Evolutionary conservation across 2,329 filamentous ascomycete species (phyloP).

Genomic region (Aureobasidium pullulans): DNA sequence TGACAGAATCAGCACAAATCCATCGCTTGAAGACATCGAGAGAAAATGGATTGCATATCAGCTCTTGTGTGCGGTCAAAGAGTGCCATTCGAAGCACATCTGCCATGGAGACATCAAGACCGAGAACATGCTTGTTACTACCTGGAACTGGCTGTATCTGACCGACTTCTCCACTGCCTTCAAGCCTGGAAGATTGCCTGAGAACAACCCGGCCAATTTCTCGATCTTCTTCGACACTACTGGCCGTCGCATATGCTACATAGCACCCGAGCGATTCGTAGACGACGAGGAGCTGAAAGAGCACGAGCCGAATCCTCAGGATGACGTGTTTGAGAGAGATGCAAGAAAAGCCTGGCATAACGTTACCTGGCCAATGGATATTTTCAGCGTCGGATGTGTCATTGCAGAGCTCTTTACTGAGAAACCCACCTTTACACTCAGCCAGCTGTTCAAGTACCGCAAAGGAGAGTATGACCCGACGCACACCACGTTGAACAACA

Average conservation of each 20-base stretch:
- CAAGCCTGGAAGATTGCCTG: constrained; percentile 87
- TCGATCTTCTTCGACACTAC: constrained; percentile 97
- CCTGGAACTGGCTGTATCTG: constrained; percentile 98
- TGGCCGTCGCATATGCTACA: constrained; percentile 82
- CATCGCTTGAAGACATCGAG: constrained; percentile 94
- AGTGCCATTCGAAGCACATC: constrained; percentile 81
- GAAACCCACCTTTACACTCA: constrained; percentile 92
- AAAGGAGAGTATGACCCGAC: constrained; percentile 87
- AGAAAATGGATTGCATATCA: constrained; percentile 99
- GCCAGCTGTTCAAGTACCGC: constrained; percentile 90
- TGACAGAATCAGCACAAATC: constrained; percentile 90
- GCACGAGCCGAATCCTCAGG: constrained; percentile 21
- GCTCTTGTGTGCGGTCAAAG: constrained; percentile 81
- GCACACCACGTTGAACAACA: constrained; percentile 71
- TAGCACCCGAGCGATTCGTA: constrained; percentile 88
- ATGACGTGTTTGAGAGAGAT: neutral
- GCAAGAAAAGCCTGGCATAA: constrained; percentile 35
- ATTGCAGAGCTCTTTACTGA: constrained; percentile 96
- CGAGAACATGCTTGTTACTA: constrained; percentile 92
- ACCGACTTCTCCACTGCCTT: constrained; percentile 96
- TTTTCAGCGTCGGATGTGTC: constrained; percentile 94
- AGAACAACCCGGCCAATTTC: constrained; percentile 95
- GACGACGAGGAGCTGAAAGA: constrained; percentile 41
- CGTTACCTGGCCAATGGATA: constrained; percentile 91
- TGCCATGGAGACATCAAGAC: constrained; percentile 99